Base-by-base conservation (phyloP, 2,329 filamentous ascomycete species). In the Tolypocladium cylindrosporum region DNA sequence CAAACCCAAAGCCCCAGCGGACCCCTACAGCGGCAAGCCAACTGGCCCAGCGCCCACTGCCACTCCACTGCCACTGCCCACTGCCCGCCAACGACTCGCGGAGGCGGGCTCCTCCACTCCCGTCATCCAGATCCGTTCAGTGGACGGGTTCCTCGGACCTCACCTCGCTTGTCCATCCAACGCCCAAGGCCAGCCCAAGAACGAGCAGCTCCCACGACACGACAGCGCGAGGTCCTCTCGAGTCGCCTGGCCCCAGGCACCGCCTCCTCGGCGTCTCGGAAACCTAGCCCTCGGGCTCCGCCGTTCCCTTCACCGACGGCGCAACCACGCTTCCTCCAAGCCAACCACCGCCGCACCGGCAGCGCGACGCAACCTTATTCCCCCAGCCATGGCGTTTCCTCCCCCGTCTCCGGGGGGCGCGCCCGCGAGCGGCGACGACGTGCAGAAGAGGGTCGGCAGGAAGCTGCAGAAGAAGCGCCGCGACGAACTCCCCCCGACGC, bases 381-480 rank as follows among this genome's bases (percentile, higher is more conserved):
- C 19, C 53, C 19, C 45, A 11, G 21, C 55, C 42, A 59, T 59
- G 58, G 42, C 55, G 8, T 57, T 42, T 21, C 41, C 57, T 24
- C 19, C 57, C 36, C 36, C 34, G 14, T 56, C 60, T 24, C 60
- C 58, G 1, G 31, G 21, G 27, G 43, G 42, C 43, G 41, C 27
- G 42, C 42, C 40, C 34, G 43, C 34, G 52, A 39, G 24, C 52
- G 24, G 31, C 45, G 56, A 52, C 54, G 56, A 42, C 14, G 45
- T 16, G 13, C 55, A 51, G 11, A 52, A 24, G 43, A 40, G 43
- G 34, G 41, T 16, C 19, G 24, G 70, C 56, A 74, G 71, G 58
- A 81, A 73, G 63, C 73, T 80, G 19, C 74, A 74, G 40, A 79
- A 77, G 68, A 77, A 71, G 60, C 72, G 72, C 48, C 73, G 68